phyloP scores from a whole-genome alignment of 495 filamentous ascomycete species.

The Lasiosphaeris hirsuta region DNA sequence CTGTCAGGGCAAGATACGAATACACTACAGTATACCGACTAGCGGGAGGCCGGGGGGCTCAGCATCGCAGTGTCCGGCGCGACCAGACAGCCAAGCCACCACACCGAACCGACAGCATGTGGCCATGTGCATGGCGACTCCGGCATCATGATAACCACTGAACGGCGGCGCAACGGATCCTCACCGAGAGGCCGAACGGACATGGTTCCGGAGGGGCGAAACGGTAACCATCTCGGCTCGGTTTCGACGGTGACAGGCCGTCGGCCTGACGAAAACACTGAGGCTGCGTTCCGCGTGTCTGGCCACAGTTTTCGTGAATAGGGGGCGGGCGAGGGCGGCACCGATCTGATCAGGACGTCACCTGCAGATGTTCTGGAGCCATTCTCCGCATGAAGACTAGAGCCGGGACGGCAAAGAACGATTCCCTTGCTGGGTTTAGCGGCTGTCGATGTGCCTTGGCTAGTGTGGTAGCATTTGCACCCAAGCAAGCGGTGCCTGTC shows the following conservation, averaged over 20 bases:
- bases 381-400: slow-evolving; percentile 22
- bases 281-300: background rate
- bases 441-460: slow-evolving; percentile 13
- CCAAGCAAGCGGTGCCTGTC: slow-evolving; percentile 18
- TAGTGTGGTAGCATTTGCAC: too few species aligned
- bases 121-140: too few species aligned
- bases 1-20: background rate
- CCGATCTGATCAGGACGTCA: slow-evolving; percentile 19
- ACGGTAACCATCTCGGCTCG: too few species aligned
- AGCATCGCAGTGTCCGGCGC: background rate
- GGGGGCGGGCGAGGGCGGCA: background rate
- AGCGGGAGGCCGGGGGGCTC: background rate
- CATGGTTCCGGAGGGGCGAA: too few species aligned
- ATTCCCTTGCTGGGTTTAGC: slow-evolving; percentile 18
- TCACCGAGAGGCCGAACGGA: too few species aligned
- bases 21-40: background rate
- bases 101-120: too few species aligned
- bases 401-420: slow-evolving; percentile 7
- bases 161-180: too few species aligned
- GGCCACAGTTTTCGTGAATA: background rate
- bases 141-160: too few species aligned
- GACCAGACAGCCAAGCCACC: too few species aligned
- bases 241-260: too few species aligned
- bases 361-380: slow-evolving; percentile 17
- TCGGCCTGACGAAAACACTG: background rate